A percentile compares a stretch with the other conserved stretches of the same genome.
Evolutionary conservation across 805 yeast genomes (phyloP).

Genomic region (Saturnispora bothae): DNA sequence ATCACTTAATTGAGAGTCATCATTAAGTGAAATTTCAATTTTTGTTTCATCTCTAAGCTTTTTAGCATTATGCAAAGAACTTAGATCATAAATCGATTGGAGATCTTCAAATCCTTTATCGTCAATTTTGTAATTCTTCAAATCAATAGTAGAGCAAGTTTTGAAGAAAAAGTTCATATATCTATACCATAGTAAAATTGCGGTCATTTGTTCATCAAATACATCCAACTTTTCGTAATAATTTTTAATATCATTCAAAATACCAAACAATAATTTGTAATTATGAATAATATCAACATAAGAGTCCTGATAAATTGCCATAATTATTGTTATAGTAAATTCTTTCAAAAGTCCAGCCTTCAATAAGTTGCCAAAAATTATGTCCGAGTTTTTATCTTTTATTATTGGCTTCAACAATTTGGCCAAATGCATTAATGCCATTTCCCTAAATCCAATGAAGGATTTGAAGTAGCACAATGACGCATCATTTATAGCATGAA

Average conservation of each 20-base stretch:
- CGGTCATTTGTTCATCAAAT: slow-evolving; percentile 16
- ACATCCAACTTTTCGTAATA: slow-evolving; percentile 9
- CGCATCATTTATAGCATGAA: slow-evolving; percentile 21
- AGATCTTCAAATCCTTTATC: slow-evolving; percentile 36
- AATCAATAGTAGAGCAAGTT: slow-evolving; percentile 40
- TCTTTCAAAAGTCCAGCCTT: slow-evolving; percentile 20
- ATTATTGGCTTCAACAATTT: slow-evolving; percentile 16
- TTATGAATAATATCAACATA: slow-evolving; percentile 20
- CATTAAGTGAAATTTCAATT: neutral
- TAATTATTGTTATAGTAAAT: slow-evolving; percentile 18
- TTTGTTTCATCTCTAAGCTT: slow-evolving; percentile 16
- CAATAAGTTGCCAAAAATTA: slow-evolving; percentile 15
- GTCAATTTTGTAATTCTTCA: slow-evolving; percentile 35
- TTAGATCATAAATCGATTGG: slow-evolving; percentile 21
- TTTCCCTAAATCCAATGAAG: slow-evolving; percentile 21
- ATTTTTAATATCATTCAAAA: slow-evolving; percentile 19
- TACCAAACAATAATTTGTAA: slow-evolving; percentile 18
- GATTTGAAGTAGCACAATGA: slow-evolving; percentile 17
- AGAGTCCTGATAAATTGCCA: slow-evolving; percentile 25
- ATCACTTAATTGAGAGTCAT: neutral
- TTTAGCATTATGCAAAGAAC: slow-evolving; percentile 17
- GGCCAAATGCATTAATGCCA: slow-evolving; percentile 16
- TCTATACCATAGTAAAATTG: slow-evolving; percentile 24
- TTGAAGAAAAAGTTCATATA: slow-evolving; percentile 30
- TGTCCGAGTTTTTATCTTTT: neutral